Percentiles rank a stretch among this genome's conserved stretches.
These are phyloP conservation scores for Pleurotus djamor DNA, from an alignment of 768 basidiomycete genomes.

Conservation along the genomic window DNA sequence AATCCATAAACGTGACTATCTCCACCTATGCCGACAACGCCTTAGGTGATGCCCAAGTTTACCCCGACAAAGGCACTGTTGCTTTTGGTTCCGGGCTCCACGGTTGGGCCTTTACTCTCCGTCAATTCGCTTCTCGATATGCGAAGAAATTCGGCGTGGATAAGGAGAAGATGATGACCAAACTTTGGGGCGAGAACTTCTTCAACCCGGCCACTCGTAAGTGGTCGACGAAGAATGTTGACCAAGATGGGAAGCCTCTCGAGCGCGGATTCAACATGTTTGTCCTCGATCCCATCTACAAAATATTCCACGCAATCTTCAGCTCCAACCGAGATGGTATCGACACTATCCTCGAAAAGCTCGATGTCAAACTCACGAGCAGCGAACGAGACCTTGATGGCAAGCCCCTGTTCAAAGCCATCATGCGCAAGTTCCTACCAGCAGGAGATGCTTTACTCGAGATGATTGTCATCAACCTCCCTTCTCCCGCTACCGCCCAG, in stretches of 20 bases:
- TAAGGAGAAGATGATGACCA: slow-evolving; percentile 97
- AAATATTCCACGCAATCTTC: slow-evolving; percentile 97
- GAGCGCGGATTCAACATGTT: slow-evolving; percentile 99
- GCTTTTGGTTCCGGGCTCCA: slow-evolving; percentile 99
- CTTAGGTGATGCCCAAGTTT: slow-evolving; percentile 98
- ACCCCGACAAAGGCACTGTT: slow-evolving; percentile 97
- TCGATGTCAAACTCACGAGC: slow-evolving; percentile 83
- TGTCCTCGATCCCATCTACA: slow-evolving; percentile 99
- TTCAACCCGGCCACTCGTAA: slow-evolving; percentile 97
- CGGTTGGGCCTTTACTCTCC: slow-evolving; percentile 99
- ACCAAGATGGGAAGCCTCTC: slow-evolving; percentile 84
- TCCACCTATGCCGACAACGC: slow-evolving; percentile 93
- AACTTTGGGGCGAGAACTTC: slow-evolving; percentile 99
- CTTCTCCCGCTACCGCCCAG: slow-evolving; percentile 96
- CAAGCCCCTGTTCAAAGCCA: slow-evolving; percentile 92
- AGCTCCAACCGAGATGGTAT: slow-evolving; percentile 97
- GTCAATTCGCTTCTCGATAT: slow-evolving; percentile 93
- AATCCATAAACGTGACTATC: slow-evolving; percentile 97
- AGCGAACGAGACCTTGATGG: slow-evolving; percentile 95
- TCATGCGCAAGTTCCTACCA: slow-evolving; percentile 99
- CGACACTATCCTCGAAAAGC: slow-evolving; percentile 87
- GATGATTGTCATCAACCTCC: slow-evolving; percentile 99
- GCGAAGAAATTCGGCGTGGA: slow-evolving; percentile 99
- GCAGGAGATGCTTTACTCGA: slow-evolving; percentile 98
- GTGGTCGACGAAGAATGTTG: slow-evolving; percentile 81